Base-by-base conservation (phyloP, 1,284 basidiomycete species). In the Blastosporella zonata region DNA sequence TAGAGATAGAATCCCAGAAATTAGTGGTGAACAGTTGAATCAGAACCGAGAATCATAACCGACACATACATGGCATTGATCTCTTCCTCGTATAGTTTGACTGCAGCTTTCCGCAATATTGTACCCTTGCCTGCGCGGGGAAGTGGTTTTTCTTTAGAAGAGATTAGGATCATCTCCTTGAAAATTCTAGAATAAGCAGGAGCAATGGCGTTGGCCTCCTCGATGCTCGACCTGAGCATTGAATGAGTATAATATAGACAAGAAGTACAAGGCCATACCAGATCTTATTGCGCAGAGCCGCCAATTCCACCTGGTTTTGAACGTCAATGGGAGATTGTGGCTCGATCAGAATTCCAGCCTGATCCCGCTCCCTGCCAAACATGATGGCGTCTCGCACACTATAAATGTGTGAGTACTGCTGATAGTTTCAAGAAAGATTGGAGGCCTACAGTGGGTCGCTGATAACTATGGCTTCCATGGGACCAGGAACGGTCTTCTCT, bases 341-440 rank as follows among this genome's bases (percentile, higher is more conserved):
- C 41, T 77, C 71, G 38, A 77, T 55, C 35, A 77, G 59, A 21
- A 73, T 52, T 1, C 75, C 74, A 5, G 67, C 59, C 48, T 71
- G 67, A 18, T 65, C 60, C 9, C 62, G 67, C 10, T 60, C 67
- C 1, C 66, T 56, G 15, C 76, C 74, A 18, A 75, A 77, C 56
- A 78, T 62, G 25, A 73, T 46, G 6, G 61, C 61, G 0, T 60
- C 67, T 6, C 59, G 49, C 6, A 77, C 60, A 13, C 68, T 69
- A 52, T 13, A 23, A 3, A 20, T 13, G 6, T 8, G 7, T 34
- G 1, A 35, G 46, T 2, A 23, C 9, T 6, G 3, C n/a, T 10
- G 13, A 10, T 15, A n/a, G 25, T 6, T 38, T 25, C 8, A 21
- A 10, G 4, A 21, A n/a, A 17, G 17, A 21, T 4, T 21, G 36